Conservation (phyloP, 129 eudicot species). For the Lactuca saligna region DNA sequence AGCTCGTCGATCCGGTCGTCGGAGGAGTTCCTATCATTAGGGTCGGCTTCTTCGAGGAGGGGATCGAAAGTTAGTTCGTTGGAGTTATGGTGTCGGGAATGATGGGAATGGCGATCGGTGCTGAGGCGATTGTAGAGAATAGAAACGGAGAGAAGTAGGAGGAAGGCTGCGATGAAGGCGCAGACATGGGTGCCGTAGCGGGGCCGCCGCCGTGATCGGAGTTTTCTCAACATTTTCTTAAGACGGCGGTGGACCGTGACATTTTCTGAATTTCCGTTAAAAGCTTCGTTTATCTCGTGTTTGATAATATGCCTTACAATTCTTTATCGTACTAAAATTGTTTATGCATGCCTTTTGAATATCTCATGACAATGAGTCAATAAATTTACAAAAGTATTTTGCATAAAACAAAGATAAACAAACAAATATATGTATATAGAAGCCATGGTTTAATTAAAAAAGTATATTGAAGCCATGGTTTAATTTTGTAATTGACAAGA, state of each 20-base stretch:
- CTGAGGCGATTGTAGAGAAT: slow-evolving; percentile 75
- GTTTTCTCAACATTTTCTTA: slow-evolving; percentile 46
- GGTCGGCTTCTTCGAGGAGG: slow-evolving; percentile 52
- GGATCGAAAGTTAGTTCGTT: slow-evolving; percentile 40
- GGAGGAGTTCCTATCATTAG: slow-evolving; percentile 41
- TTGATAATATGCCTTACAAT: not conserved
- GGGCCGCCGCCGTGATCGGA: slow-evolving; percentile 81
- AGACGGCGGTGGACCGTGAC: slow-evolving; percentile 20
- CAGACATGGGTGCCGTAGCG: slow-evolving; percentile 61
- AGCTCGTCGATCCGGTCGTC: slow-evolving; percentile 81
- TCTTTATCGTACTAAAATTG: too few relatives aligned
- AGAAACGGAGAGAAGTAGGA: slow-evolving; percentile 79
- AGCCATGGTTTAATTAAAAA: too few relatives aligned
- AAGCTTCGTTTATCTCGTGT: not conserved
- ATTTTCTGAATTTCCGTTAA: slow-evolving; percentile 18
- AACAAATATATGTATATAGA: too few relatives aligned
- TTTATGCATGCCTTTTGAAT: too few relatives aligned
- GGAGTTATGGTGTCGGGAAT: slow-evolving; percentile 32
- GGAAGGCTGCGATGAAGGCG: slow-evolving; percentile 67
- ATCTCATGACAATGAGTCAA: too few relatives aligned
- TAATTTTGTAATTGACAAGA: too few relatives aligned
- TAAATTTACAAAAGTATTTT: too few relatives aligned
- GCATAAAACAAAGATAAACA: too few relatives aligned
- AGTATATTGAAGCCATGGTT: too few relatives aligned
- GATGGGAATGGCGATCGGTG: slow-evolving; percentile 38